phyloP scores from a whole-genome alignment of 148 eudicot genomes.

The Diospyros kaki region DNA sequence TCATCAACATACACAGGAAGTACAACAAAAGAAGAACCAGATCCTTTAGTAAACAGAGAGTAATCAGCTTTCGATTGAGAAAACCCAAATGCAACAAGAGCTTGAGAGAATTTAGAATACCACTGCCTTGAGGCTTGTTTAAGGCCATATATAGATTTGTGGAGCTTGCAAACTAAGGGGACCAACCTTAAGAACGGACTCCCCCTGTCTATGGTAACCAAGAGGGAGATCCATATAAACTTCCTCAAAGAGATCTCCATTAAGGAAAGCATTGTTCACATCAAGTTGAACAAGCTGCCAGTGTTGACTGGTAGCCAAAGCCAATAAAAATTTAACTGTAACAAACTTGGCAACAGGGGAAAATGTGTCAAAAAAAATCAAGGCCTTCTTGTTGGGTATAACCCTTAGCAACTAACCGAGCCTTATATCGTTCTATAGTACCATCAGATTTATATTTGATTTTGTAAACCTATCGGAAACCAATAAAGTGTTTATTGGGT shows the following conservation, averaged over 20 bases:
- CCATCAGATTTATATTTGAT: conserved; percentile 9
- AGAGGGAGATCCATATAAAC: conserved; percentile 3
- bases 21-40: background rate
- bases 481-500: background rate
- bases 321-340: background rate
- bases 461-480: conserved; percentile 2
- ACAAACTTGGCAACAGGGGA: background rate
- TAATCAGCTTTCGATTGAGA: background rate
- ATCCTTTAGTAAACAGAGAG: background rate
- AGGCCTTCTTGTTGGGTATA: conserved; percentile 5
- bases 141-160: conserved; percentile 8
- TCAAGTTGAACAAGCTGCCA: conserved; percentile 8
- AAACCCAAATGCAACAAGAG: background rate
- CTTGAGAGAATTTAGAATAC: conserved; percentile 6
- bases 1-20: background rate
- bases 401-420: conserved; percentile 1
- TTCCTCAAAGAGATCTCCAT: conserved; percentile 7
- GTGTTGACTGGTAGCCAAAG: background rate
- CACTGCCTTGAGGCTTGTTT: conserved; percentile 8
- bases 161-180: conserved; percentile 2
- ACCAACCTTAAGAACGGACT: too few relatives aligned
- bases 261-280: conserved; percentile 12
- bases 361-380: conserved; percentile 1
- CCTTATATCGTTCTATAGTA: background rate
- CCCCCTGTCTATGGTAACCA: background rate